Percentiles rank a stretch among this genome's conserved stretches.
Conservation (phyloP, 345 rosid species). For the Syzygium aromaticum region DNA sequence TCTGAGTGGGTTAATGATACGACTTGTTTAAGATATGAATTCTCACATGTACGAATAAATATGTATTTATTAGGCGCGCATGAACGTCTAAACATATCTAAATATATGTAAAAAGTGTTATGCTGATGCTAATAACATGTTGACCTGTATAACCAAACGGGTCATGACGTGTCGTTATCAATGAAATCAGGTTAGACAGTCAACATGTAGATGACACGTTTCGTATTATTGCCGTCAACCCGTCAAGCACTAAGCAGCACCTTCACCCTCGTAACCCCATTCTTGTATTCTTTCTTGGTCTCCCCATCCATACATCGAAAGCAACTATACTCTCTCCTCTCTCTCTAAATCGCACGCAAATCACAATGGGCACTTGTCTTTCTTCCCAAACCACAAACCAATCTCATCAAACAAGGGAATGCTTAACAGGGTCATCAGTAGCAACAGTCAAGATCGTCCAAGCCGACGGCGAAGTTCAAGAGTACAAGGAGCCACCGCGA, state of each 20-base stretch:
- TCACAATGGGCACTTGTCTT: neutral
- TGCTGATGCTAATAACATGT: neutral
- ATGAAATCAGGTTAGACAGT: neutral
- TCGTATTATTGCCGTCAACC: neutral
- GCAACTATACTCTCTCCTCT: neutral
- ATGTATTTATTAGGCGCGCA: neutral
- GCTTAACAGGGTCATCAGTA: neutral
- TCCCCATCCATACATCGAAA: neutral
- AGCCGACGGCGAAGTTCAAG: conserved; percentile 15
- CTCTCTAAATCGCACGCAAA: neutral
- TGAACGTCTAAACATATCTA: neutral
- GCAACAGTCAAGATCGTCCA: neutral
- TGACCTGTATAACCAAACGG: neutral
- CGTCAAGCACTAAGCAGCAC: neutral
- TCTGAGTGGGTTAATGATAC: neutral
- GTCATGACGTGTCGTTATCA: neutral
- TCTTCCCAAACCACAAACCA: neutral
- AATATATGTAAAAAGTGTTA: neutral
- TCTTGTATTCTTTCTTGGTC: neutral
- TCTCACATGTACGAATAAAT: neutral
- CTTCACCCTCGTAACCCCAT: neutral
- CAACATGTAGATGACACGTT: neutral
- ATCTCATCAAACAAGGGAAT: neutral
- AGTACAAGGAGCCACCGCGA: conserved; percentile 10
- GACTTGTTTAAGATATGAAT: neutral